Conservation (phyloP, 2,329 filamentous ascomycete species). For the Setomelanomma holmii region DNA sequence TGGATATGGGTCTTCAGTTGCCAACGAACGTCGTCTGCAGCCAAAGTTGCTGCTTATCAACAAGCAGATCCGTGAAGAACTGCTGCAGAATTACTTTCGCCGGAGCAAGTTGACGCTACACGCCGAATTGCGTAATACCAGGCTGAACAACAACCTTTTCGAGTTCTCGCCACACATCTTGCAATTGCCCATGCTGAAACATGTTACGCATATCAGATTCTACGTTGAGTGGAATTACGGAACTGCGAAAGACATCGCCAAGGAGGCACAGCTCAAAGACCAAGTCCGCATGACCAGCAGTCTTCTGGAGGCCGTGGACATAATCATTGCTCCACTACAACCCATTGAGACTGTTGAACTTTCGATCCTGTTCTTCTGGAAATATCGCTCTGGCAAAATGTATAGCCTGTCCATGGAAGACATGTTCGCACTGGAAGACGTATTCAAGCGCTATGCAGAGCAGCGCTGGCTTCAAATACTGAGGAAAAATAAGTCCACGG, state of each 20-base stretch:
- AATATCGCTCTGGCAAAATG: conserved; percentile 39
- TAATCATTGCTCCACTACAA: conserved; percentile 30
- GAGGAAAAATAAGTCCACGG: conserved; percentile 27
- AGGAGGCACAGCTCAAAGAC: conserved; percentile 27
- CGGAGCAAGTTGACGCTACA: conserved; percentile 42
- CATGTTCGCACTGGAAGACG: conserved; percentile 44
- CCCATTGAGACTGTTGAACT: conserved; percentile 41
- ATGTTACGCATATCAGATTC: conserved; percentile 39
- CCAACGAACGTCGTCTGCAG: conserved; percentile 25
- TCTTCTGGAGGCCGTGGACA: conserved; percentile 42
- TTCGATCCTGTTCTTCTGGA: conserved; percentile 46
- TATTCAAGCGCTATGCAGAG: conserved; percentile 43
- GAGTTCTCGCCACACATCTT: conserved; percentile 45
- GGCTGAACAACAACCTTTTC: conserved; percentile 39
- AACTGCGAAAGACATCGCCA: conserved; percentile 26
- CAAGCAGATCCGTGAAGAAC: conserved; percentile 38
- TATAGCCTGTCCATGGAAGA: conserved; percentile 46
- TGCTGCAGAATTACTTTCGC: conserved; percentile 37
- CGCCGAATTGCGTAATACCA: conserved; percentile 42
- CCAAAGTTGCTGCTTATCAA: conserved; percentile 39
- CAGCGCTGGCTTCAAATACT: conserved; percentile 39
- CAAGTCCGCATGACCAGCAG: conserved; percentile 41
- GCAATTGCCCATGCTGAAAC: conserved; percentile 35
- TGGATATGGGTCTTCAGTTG: conserved; percentile 36
- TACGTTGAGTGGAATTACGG: conserved; percentile 48